These are phyloP conservation scores for Lactarius hengduanensis DNA, from an alignment of 768 basidiomycete genomes.

Conservation along the genomic window DNA sequence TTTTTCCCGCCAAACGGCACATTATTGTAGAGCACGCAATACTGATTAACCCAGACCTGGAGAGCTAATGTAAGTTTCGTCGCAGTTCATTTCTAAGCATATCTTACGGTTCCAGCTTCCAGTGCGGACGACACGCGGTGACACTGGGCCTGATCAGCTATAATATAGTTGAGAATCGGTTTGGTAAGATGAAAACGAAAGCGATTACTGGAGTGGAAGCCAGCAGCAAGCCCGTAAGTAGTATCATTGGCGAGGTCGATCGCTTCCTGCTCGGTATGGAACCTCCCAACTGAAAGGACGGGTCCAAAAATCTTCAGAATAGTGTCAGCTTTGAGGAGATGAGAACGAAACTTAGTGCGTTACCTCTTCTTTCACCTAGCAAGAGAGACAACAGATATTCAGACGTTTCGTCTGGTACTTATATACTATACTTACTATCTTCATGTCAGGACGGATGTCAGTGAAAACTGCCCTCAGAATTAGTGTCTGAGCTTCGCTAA, in stretches of 20 bases:
- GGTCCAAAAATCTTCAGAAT: conserved; percentile 84
- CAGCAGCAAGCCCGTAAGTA: conserved; percentile 88
- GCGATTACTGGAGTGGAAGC: conserved; percentile 76
- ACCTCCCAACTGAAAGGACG: conserved; percentile 78
- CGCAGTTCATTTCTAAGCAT: neutral
- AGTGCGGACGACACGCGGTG: conserved; percentile 84
- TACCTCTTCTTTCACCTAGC: conserved; percentile 70
- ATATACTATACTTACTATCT: conserved; percentile 57
- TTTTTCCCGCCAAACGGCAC: conserved; percentile 97
- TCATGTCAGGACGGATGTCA: conserved; percentile 78
- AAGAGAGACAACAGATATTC: neutral
- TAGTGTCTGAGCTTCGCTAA: conserved; percentile 2
- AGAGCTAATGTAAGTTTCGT: conserved; percentile 13
- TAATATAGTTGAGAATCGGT: conserved; percentile 26
- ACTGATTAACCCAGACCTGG: conserved; percentile 92
- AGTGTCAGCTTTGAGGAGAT: neutral
- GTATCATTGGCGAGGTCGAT: conserved; percentile 85
- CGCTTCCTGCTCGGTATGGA: conserved; percentile 85
- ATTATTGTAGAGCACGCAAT: conserved; percentile 79
- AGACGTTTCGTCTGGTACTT: conserved; percentile 5
- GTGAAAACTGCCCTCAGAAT: conserved; percentile 61
- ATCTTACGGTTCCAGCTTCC: conserved; percentile 82
- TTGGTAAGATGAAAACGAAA: conserved; percentile 3
- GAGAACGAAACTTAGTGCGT: neutral
- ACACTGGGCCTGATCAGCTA: conserved; percentile 82